Evolutionary conservation across 1,284 basidiomycete genomes (phyloP), one percentile per base, ranked within the genome.

Genomic region (Meira nashicola): DNA sequence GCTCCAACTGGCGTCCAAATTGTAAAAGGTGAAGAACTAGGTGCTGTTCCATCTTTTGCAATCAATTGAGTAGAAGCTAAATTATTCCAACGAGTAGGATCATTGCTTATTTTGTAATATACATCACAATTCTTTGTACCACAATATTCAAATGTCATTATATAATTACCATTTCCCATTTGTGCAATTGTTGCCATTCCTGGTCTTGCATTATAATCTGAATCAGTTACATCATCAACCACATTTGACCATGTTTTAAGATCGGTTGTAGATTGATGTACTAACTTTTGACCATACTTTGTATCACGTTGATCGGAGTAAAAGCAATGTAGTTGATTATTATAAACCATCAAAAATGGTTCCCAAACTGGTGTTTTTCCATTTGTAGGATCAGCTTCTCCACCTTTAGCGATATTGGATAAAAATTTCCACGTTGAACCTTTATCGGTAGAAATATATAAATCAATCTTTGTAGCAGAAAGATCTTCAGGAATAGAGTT

Each of bases 271-370:
- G 70, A 68, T 55, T 79, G 76, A 60, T 79, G 75, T 11, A 74
- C 76, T 15, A 79, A 57, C 57, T 80, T 80, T 63, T 80, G 78
- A 3, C 77, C 78, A 59, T 79, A 71, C 11, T 33, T 56, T 14
- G 77, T 65, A 57, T 80, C 78, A 4, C 79, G 73, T 60, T 80
- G 78, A 59, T 80, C 79, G 6, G 78, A 79, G 67, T 80, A 80
- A 67, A 75, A 80, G 54, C 74, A 64, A 53, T 79, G 69, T 21
- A 80, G 65, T 63, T 79, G 71, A 55, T 70, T 65, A 50, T 79
- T 71, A 64, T 71, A 76, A 11, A 70, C 65, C 55, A 79, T 63
- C 49, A 79, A 56, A 66, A 76, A 79, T 2, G 78, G 78, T 64
- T 79, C 78, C 78, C 78, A 79, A 3, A 79, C 72, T 1, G 78